Percentiles rank a stretch among this genome's conserved stretches.
These are phyloP conservation scores for Dentiscutata heterogama DNA, from an alignment of 371 early-diverging fungal genomes.

Conservation along the genomic window DNA sequence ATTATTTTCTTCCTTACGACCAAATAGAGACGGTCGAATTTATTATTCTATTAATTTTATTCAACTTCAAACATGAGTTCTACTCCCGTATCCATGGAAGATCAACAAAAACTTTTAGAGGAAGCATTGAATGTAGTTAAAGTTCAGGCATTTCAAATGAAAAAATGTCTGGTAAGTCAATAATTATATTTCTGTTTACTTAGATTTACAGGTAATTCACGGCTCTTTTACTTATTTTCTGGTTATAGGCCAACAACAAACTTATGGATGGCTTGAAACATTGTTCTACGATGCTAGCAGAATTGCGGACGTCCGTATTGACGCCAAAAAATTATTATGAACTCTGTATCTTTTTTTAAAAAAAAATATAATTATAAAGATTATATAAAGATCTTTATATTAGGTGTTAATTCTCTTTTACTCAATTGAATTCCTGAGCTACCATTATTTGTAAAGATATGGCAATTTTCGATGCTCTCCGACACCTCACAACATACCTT, in stretches of 20 bases:
- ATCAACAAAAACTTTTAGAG: slow-evolving; percentile 70
- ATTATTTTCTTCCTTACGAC: no score
- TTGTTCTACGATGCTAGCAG: slow-evolving; percentile 95
- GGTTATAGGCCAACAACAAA: slow-evolving; percentile 81
- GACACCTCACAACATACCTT: slow-evolving; percentile 87
- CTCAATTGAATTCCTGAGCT: slow-evolving; percentile 39
- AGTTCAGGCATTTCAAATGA: slow-evolving; percentile 78
- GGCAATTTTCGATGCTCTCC: slow-evolving; percentile 95
- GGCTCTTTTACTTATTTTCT: background rate
- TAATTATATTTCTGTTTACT: background rate
- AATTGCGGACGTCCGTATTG: slow-evolving; percentile 91
- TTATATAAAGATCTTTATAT: background rate
- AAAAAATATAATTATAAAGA: background rate
- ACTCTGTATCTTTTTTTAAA: slow-evolving; percentile 73
- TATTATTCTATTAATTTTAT: no score
- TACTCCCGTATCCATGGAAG: slow-evolving; percentile 52
- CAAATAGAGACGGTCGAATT: no score
- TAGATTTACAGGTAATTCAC: background rate
- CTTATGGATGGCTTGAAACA: slow-evolving; percentile 97
- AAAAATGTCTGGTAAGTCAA: slow-evolving; percentile 59
- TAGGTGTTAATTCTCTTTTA: background rate
- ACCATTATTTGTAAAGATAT: slow-evolving; percentile 68
- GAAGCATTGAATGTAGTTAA: slow-evolving; percentile 76
- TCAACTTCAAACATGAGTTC: slow-evolving; percentile 9
- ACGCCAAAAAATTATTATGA: slow-evolving; percentile 98